phyloP scores from a whole-genome alignment of 305 asterid genomes.

The Solanum hybrid region DNA sequence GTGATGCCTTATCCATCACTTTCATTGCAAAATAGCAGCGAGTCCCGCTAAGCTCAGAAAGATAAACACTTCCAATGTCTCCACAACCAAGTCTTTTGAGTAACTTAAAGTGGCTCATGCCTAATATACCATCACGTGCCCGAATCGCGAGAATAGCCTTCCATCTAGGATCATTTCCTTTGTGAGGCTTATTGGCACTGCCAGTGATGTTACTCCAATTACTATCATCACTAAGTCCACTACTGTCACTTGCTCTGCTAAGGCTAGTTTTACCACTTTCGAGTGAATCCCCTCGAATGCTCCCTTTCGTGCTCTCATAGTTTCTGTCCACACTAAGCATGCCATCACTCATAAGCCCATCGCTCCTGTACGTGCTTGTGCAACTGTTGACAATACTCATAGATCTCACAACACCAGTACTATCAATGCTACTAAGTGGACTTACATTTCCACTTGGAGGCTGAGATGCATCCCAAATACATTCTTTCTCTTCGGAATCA shows the following conservation, averaged over 20 bases:
- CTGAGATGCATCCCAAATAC: conserved; percentile 86
- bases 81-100: conserved; percentile 89
- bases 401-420: conserved; percentile 51
- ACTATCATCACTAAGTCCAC: conserved; percentile 91
- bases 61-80: conserved; percentile 92
- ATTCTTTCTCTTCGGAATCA: conserved; percentile 74
- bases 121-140: conserved; percentile 69
- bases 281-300: conserved; percentile 69
- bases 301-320: conserved; percentile 57
- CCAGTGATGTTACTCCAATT: conserved; percentile 91
- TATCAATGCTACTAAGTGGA: conserved; percentile 88
- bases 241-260: conserved; percentile 86
- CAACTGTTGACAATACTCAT: conserved; percentile 87
- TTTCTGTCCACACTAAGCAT: conserved; percentile 72
- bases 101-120: conserved; percentile 90
- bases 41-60: conserved; percentile 82
- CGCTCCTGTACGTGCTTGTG: conserved; percentile 73
- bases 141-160: conserved; percentile 81
- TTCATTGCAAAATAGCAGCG: conserved; percentile 90
- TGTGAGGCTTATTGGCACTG: conserved; percentile 88
- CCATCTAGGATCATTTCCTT: conserved; percentile 98
- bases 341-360: conserved; percentile 82
- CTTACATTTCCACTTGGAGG: conserved; percentile 97
- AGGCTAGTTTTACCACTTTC: conserved; percentile 86
- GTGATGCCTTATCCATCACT: conserved; percentile 95